A percentile compares a stretch with the other conserved stretches of the same genome.
These are phyloP conservation scores for Onygenales sp. DNA, from an alignment of 2,329 filamentous ascomycete species.

Conservation along the genomic window DNA sequence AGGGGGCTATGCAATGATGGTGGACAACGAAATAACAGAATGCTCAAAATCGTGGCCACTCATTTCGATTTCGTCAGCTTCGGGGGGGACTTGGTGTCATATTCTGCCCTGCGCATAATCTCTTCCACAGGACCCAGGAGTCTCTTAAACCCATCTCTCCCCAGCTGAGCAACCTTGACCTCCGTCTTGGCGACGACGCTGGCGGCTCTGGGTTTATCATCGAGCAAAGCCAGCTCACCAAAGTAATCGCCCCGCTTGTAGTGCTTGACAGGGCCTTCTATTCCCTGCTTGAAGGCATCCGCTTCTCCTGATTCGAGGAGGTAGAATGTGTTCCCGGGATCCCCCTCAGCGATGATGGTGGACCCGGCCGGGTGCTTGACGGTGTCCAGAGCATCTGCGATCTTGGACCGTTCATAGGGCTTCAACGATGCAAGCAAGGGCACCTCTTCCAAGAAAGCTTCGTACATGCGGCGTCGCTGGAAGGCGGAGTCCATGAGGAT, in stretches of 20 bases:
- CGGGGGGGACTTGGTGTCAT: conserved; percentile 12
- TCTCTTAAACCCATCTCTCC: conserved; percentile 90
- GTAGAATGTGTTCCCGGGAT: conserved; percentile 85
- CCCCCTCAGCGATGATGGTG: conserved; percentile 85
- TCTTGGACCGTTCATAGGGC: conserved; percentile 90
- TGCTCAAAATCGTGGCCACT: no score
- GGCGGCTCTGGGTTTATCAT: conserved; percentile 86
- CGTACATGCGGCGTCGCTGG: conserved; percentile 91
- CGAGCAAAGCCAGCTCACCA: conserved; percentile 85
- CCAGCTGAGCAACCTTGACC: conserved; percentile 84
- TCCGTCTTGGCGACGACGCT: conserved; percentile 76
- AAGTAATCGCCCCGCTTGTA: conserved; percentile 96
- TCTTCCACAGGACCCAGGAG: conserved; percentile 86
- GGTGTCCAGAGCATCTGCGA: conserved; percentile 90
- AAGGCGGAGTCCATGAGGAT: conserved; percentile 98
- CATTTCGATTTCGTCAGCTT: no score
- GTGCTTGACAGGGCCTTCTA: conserved; percentile 59
- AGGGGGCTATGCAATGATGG: no score
- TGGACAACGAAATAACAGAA: no score
- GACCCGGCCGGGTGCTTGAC: conserved; percentile 71
- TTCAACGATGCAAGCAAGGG: conserved; percentile 75
- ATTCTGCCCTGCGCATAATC: conserved; percentile 68
- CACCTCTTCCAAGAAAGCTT: conserved; percentile 91
- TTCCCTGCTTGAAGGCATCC: conserved; percentile 72
- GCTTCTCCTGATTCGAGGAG: conserved; percentile 81